Evolutionary conservation across 805 yeast species (phyloP).

Genomic region (Millerago galiae): DNA sequence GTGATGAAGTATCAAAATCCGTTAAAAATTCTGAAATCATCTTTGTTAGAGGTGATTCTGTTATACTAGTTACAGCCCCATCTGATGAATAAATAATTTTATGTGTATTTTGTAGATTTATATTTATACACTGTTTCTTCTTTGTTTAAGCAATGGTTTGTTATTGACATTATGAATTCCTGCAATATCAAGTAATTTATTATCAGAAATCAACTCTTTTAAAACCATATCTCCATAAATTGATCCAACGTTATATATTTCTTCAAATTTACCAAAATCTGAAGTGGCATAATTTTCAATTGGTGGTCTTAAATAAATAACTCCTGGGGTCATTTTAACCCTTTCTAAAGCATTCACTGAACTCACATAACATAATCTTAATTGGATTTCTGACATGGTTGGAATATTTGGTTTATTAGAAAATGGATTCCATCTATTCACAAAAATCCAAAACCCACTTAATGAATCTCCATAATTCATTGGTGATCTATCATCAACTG

Average conservation of each 20-base stretch:
- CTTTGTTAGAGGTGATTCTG: slow-evolving; percentile 97
- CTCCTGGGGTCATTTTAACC: slow-evolving; percentile 81
- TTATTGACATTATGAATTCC: slow-evolving; percentile 33
- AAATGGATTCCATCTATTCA: slow-evolving; percentile 86
- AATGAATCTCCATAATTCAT: slow-evolving; percentile 89
- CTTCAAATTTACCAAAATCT: slow-evolving; percentile 89
- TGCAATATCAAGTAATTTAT: slow-evolving; percentile 56
- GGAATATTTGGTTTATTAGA: slow-evolving; percentile 85
- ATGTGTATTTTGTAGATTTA: background rate
- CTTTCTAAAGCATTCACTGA: slow-evolving; percentile 88
- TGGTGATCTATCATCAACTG: slow-evolving; percentile 86
- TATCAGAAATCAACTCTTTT: slow-evolving; percentile 42
- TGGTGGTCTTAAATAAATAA: slow-evolving; percentile 87
- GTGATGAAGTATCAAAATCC: slow-evolving; percentile 24
- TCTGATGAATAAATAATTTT: slow-evolving; percentile 17
- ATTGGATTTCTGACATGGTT: slow-evolving; percentile 89
- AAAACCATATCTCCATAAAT: slow-evolving; percentile 61
- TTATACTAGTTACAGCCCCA: slow-evolving; percentile 67
- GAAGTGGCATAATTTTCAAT: slow-evolving; percentile 87
- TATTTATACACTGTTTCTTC: slow-evolving; percentile 59
- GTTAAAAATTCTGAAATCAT: slow-evolving; percentile 76
- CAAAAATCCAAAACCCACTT: slow-evolving; percentile 85
- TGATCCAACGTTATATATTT: slow-evolving; percentile 76
- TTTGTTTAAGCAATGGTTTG: slow-evolving; percentile 30
- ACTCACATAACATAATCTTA: slow-evolving; percentile 88